Evolutionary conservation across 441 rosid species (phyloP).

Genomic region (Erysimum cheiri): DNA sequence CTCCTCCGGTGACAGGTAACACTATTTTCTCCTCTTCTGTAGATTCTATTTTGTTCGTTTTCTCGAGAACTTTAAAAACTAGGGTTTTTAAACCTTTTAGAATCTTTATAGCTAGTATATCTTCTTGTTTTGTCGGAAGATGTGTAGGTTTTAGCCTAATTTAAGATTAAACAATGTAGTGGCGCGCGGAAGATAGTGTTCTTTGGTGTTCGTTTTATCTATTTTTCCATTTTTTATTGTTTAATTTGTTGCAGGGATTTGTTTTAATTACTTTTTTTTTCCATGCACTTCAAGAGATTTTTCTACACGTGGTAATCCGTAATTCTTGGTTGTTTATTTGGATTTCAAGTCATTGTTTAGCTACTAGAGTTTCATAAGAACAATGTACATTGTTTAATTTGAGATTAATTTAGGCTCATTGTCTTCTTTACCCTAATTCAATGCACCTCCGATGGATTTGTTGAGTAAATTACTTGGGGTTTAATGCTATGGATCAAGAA

Average conservation of each 20-base stretch:
- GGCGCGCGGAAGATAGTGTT: constrained; percentile 24
- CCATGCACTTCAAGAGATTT: constrained; percentile 16
- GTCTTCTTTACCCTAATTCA: constrained; percentile 5
- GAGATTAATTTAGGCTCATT: background rate
- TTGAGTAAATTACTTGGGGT: background rate
- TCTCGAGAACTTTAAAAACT: constrained; percentile 3
- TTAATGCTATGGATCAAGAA: constrained; percentile 4
- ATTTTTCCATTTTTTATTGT: background rate
- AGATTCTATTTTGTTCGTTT: background rate
- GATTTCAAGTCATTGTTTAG: background rate
- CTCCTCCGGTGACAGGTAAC: constrained; percentile 36
- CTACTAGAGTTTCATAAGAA: background rate
- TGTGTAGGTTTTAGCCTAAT: constrained; percentile 17
- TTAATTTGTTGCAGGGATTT: constrained; percentile 13
- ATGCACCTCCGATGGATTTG: constrained; percentile 11
- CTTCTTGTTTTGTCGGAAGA: background rate
- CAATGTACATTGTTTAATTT: constrained; percentile 6
- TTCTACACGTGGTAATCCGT: constrained; percentile 21
- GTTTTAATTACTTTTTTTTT: constrained; percentile 10
- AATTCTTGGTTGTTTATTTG: constrained; percentile 8
- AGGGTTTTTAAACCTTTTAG: constrained; percentile 3
- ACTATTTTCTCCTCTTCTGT: background rate
- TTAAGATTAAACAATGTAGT: constrained; percentile 19
- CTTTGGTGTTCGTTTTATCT: constrained; percentile 23
- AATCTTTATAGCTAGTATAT: background rate